phyloP scores from a whole-genome alignment of 2,329 filamentous ascomycete species.

The Magnaporthales sp. region DNA sequence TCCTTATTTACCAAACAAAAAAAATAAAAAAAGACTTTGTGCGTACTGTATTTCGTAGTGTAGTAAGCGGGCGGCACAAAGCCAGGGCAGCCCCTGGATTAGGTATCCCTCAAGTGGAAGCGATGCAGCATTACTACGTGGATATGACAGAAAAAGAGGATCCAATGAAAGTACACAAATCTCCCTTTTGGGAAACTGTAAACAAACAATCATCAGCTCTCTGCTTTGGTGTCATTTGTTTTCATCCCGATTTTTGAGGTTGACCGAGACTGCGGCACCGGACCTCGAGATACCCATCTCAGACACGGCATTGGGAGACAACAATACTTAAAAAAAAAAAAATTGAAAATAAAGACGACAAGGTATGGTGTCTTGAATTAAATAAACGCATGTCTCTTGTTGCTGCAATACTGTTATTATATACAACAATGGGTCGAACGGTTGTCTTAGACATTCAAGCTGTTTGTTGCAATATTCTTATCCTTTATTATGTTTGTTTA shows the following conservation, averaged over 20 bases:
- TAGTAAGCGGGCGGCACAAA: not conserved
- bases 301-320: not conserved
- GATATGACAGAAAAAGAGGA: conserved; percentile 2
- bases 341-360: not conserved
- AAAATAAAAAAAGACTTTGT: too few species aligned
- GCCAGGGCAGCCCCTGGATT: not conserved
- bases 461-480: not conserved
- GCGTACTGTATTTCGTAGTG: not conserved
- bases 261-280: not conserved
- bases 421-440: not conserved
- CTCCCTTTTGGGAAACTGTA: not conserved
- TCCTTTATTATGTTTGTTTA: not conserved
- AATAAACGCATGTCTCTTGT: not conserved
- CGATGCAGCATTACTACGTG: not conserved
- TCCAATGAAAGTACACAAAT: not conserved
- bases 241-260: not conserved
- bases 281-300: not conserved
- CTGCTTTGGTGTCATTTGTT: not conserved
- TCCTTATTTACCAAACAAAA: not conserved
- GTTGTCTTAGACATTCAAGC: not conserved
- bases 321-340: not conserved
- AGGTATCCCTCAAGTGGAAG: not conserved
- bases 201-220: not conserved
- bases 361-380: not conserved
- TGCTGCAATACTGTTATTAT: not conserved